A percentile compares a stretch with the other conserved stretches of the same genome.
phyloP scores from a whole-genome alignment of 78 protist genomes.

The Dictyostelium firmibasis region DNA sequence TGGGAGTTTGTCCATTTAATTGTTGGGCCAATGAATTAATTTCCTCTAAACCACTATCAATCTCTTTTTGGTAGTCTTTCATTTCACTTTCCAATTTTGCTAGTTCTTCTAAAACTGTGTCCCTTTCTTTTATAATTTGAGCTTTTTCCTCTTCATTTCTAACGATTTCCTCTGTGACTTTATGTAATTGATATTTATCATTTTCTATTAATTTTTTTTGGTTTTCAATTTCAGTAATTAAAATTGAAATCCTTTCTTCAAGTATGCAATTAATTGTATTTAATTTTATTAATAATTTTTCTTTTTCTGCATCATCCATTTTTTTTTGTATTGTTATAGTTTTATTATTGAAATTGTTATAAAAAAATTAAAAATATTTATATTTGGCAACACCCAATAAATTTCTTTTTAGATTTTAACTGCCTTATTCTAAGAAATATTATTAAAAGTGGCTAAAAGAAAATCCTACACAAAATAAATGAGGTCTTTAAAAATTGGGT shows the following conservation, averaged over 20 bases:
- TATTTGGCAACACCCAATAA: too few species aligned
- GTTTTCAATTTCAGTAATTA: neutral
- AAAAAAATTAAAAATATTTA: too few species aligned
- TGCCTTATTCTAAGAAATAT: too few species aligned
- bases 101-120: neutral
- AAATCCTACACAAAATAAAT: too few species aligned
- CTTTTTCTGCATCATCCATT: neutral
- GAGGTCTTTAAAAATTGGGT: too few species aligned
- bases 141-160: neutral
- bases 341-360: too few species aligned
- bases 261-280: neutral
- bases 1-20: neutral
- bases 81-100: neutral
- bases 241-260: neutral
- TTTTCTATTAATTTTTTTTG: neutral
- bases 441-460: too few species aligned
- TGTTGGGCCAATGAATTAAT: neutral
- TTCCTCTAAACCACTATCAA: neutral
- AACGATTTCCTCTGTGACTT: neutral
- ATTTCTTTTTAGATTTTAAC: too few species aligned
- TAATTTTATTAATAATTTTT: neutral
- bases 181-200: neutral
- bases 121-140: too few species aligned
- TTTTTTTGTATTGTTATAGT: neutral
- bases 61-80: neutral